Evolutionary conservation across 306 rosid genomes (phyloP).

Genomic region (Lagenaria siceraria): DNA sequence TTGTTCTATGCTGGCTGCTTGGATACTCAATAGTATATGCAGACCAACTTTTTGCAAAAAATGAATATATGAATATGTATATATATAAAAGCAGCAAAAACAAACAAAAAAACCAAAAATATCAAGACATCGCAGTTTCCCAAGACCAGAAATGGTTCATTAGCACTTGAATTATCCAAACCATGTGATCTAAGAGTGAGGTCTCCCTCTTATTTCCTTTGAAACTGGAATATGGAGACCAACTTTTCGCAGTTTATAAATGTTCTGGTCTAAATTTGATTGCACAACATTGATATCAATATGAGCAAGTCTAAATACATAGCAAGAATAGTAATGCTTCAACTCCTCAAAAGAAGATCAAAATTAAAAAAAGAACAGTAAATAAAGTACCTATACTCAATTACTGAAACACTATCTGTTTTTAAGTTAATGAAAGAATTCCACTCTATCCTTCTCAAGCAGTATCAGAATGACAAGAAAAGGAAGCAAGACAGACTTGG

Average conservation of each 20-base stretch:
- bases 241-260: not conserved
- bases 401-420: not conserved
- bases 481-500: not conserved
- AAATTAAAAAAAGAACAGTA: not conserved
- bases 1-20: not conserved
- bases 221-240: not conserved
- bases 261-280: not conserved
- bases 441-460: constrained; percentile 29
- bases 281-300: not conserved
- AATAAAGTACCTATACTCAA: not conserved
- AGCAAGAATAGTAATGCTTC: not conserved
- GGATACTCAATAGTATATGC: not conserved
- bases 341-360: not conserved
- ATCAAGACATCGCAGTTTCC: not conserved
- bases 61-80: too few relatives aligned
- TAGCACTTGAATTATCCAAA: not conserved
- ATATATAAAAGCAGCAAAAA: too few relatives aligned
- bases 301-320: not conserved
- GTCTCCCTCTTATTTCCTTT: not conserved
- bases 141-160: not conserved
- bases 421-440: constrained; percentile 39
- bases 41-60: not conserved
- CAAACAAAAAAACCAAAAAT: too few relatives aligned
- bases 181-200: not conserved
- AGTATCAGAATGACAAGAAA: constrained; percentile 16